Percentiles rank a stretch among this genome's conserved stretches.
Evolutionary conservation across 1,284 basidiomycete species (phyloP).

Genomic region (Apiotrichum sp.): DNA sequence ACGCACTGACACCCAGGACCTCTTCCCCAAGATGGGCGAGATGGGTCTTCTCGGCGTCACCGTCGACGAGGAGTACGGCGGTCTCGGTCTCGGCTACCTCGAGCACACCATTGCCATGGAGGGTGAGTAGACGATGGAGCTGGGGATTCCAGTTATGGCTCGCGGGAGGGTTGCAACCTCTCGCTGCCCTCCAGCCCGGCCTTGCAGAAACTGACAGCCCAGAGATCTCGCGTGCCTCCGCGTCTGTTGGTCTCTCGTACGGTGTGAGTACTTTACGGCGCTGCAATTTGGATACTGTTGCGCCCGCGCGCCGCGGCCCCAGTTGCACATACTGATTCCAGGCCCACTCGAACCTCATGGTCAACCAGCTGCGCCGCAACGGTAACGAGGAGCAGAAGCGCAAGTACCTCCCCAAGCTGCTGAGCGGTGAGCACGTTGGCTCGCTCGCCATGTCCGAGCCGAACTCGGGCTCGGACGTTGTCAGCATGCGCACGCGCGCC

Average conservation of each 20-base stretch:
- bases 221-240: constrained; percentile 78
- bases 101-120: constrained; percentile 90
- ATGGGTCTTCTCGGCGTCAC: constrained; percentile 75
- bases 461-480: constrained; percentile 84
- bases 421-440: constrained; percentile 76
- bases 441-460: constrained; percentile 91
- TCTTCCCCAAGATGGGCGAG: constrained; percentile 80
- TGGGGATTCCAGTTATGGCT: background rate
- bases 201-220: background rate
- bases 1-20: constrained; percentile 53
- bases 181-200: too few relatives aligned
- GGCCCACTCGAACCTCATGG: constrained; percentile 79
- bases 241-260: constrained; percentile 84
- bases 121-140: constrained; percentile 32
- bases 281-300: background rate
- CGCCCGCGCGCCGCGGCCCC: constrained; percentile 6
- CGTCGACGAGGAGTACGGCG: constrained; percentile 69
- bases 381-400: constrained; percentile 74
- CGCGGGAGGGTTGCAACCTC: too few relatives aligned
- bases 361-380: constrained; percentile 64
- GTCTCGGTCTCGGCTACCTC: constrained; percentile 73
- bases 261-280: constrained; percentile 46
- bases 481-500: constrained; percentile 79
- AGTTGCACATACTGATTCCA: constrained; percentile 33
- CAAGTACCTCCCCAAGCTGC: constrained; percentile 79